Evolutionary conservation across 1,284 basidiomycete species (phyloP), one percentile per base, ranked within the genome.

Genomic region (Cerioporus squamosus): DNA sequence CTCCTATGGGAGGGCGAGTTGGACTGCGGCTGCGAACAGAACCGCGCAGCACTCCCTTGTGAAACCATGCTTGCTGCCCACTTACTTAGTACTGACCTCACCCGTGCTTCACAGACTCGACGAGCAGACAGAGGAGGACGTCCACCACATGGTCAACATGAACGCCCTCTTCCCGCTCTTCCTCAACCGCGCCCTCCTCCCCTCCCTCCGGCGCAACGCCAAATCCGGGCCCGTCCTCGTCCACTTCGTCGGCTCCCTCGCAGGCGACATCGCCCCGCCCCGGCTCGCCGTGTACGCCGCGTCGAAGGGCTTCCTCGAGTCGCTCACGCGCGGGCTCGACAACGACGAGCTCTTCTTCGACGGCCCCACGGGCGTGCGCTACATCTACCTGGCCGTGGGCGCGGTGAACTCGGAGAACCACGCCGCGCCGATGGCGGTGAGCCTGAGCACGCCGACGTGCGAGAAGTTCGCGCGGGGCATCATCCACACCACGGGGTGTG

Each of bases 171-270:
- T 70, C 66, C 55, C 70, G 15, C 60, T 68, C 55, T 43, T 67
- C 59, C 65, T 71, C 59, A 69, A 68, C 12, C 70, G 66, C 52
- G 60, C 59, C 2, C 64, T 71, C 44, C 68, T 71, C 31, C 68
- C 70, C 9, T 55, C 59, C 10, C 66, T 71, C 14, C 68, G 70
- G 23, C 51, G 53, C 33, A 46, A 64, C 6, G 61, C 66, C 43
- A 43, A 51, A 23, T 48, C 53, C 26, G 66, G 66, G 5, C 70
- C 70, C 29, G 66, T 66, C 20, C 51, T 61, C 42, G 65, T 68
- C 26, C 51, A 65, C 15, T 71, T 68, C 65, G 56, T 68, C 38
- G 68, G 70, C 50, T 71, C 70, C 14, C 48, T 56, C 39, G 63
- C 65, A 2, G 53, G 51, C 44, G 66, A 68, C 53, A 50, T 65